A percentile compares a stretch with the other conserved stretches of the same genome.
These are phyloP conservation scores for Tritrichomonas musculus DNA, from an alignment of 208 protist species.

Conservation along the genomic window DNA sequence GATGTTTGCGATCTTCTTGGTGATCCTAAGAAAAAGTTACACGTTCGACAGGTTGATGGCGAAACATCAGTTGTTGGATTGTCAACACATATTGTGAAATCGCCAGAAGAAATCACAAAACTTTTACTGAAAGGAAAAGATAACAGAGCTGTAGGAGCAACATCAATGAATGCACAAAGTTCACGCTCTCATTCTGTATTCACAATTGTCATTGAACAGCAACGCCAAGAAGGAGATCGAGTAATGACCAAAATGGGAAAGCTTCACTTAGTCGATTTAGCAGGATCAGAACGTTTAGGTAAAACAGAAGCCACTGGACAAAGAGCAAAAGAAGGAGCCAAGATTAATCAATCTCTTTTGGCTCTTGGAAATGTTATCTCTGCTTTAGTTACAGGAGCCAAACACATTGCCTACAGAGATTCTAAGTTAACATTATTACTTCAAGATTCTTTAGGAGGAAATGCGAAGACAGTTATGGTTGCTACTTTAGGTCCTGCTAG, in stretches of 20 bases:
- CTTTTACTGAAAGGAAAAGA: constrained; percentile 37
- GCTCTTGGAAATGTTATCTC: constrained; percentile 60
- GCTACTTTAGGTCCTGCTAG: constrained; percentile 56
- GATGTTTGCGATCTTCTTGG: constrained; percentile 53
- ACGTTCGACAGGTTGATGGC: constrained; percentile 16
- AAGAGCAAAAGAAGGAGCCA: constrained; percentile 56
- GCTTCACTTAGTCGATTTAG: constrained; percentile 58
- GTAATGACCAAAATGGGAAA: constrained; percentile 47
- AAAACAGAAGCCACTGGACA: constrained; percentile 56
- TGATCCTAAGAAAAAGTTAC: constrained; percentile 9
- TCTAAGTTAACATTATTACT: constrained; percentile 54
- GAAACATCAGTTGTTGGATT: constrained; percentile 40
- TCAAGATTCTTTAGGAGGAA: constrained; percentile 56
- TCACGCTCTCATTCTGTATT: constrained; percentile 60
- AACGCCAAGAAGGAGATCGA: not conserved
- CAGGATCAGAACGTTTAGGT: constrained; percentile 54
- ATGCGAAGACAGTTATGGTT: constrained; percentile 62
- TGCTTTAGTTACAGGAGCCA: constrained; percentile 38
- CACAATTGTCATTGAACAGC: constrained; percentile 53
- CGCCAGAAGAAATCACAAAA: constrained; percentile 34
- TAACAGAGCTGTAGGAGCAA: constrained; percentile 43
- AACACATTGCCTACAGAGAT: constrained; percentile 70
- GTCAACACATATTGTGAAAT: constrained; percentile 35
- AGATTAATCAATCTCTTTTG: constrained; percentile 62
- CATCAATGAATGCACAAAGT: constrained; percentile 46